A percentile compares a stretch with the other conserved stretches of the same genome.
These are phyloP conservation scores for Phalaenopsis hybrid DNA, from an alignment of 116 monocot species.

Conservation along the genomic window DNA sequence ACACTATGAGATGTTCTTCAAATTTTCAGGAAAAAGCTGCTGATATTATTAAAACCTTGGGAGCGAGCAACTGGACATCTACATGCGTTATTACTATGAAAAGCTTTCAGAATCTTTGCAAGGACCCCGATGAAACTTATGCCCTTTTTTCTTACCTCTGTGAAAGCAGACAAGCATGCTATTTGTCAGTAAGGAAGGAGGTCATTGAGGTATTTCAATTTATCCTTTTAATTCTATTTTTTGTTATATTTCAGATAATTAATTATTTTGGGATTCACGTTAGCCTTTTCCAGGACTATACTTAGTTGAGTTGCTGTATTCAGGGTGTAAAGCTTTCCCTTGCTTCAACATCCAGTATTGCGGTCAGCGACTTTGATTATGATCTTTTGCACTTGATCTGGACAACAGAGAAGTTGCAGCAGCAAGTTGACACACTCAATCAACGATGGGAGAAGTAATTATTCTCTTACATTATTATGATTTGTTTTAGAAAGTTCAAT, in stretches of 20 bases:
- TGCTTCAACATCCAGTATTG: constrained; percentile 24
- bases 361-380: constrained; percentile 56
- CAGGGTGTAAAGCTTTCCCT: constrained; percentile 87
- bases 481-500: neutral
- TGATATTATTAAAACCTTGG: constrained; percentile 39
- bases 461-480: constrained; percentile 4
- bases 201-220: constrained; percentile 53
- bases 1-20: neutral
- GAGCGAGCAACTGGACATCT: constrained; percentile 62
- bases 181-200: constrained; percentile 46
- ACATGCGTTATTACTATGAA: constrained; percentile 64
- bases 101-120: constrained; percentile 50
- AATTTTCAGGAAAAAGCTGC: constrained; percentile 53
- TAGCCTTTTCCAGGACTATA: constrained; percentile 18
- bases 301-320: constrained; percentile 27
- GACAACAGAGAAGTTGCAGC: constrained; percentile 66
- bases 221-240: constrained; percentile 3
- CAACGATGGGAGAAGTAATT: constrained; percentile 47
- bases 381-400: constrained; percentile 65
- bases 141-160: constrained; percentile 44
- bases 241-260: neutral
- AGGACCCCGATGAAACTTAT: constrained; percentile 43
- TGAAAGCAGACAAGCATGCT: constrained; percentile 58
- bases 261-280: constrained; percentile 8
- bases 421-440: constrained; percentile 62